phyloP scores from a whole-genome alignment of 1,284 basidiomycete species.

The Takashimella tepidaria region DNA sequence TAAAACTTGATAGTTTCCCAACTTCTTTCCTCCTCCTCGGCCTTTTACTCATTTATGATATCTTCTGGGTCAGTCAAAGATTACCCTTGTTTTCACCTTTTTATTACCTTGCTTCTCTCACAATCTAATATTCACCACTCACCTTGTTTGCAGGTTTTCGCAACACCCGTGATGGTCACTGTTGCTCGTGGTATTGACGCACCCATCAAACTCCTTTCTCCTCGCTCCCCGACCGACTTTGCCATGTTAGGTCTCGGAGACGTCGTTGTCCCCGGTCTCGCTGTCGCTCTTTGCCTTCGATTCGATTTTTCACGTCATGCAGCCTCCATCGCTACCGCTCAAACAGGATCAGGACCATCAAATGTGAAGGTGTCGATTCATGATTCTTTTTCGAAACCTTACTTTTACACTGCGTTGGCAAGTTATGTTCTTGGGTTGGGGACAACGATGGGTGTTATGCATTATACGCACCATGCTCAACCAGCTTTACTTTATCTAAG shows the following conservation, averaged over 20 bases:
- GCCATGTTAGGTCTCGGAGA: constrained; percentile 88
- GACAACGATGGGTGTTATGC: constrained; percentile 84
- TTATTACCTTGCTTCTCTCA: too few species aligned
- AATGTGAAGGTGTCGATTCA: constrained; percentile 3
- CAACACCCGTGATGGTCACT: constrained; percentile 64
- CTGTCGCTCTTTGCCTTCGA: constrained; percentile 80
- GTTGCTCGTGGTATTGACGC: constrained; percentile 88
- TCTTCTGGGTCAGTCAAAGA: constrained; percentile 56
- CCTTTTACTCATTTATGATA: constrained; percentile 81
- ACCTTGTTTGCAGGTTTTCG: constrained; percentile 45
- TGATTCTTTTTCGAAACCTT: constrained; percentile 60
- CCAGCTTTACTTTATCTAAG: constrained; percentile 85
- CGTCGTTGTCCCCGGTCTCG: constrained; percentile 64
- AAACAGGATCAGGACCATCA: not conserved
- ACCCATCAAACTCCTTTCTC: constrained; percentile 89
- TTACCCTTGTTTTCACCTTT: not conserved
- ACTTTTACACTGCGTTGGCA: constrained; percentile 66
- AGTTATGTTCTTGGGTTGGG: constrained; percentile 76
- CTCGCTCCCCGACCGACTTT: constrained; percentile 64
- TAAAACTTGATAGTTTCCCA: constrained; percentile 84
- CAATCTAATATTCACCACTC: too few species aligned
- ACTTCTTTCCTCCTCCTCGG: constrained; percentile 79
- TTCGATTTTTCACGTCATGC: constrained; percentile 62
- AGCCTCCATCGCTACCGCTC: constrained; percentile 14
- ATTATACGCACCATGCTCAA: constrained; percentile 71